Evolutionary conservation across 345 rosid genomes (phyloP), one percentile per base, ranked within the genome.

Genomic region (Lepidium didymum): DNA sequence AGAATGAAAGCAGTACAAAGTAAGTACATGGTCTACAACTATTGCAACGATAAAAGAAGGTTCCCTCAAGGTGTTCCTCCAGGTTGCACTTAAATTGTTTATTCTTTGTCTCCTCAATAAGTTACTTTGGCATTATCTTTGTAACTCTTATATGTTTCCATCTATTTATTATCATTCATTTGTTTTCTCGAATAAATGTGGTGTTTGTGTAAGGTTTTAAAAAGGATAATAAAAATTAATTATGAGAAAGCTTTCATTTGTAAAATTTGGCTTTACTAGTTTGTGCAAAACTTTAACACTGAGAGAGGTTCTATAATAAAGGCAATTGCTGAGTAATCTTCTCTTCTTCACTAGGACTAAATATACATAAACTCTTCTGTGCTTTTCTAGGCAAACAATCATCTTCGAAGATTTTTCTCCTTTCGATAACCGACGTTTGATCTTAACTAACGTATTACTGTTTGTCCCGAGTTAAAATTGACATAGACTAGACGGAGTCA

Each of bases 1-100:
- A 75, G 62, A 66, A 52, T 79, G 67, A 62, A 69, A 54, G 81
- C 82, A 81, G 87, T 75, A 41, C 85, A 79, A 23, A 49, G 79
- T 11, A 79, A 81, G 10, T 79, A 81, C 76, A 83, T 79, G 85
- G 60, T 85, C 1, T 85, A 83, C 44, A 72, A 85, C 69, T 83
- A 73, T 33, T 73, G 87, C 64, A 76, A 50, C 1, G 84, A 85
- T 51, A 36, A 15, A 9, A 76, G 41, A n/a, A 78, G 87, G 58
- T 85, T 83, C 42, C 78, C 90, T 14, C 74, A 27, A 61, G 87
- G 86, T 42, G 70, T 73, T 31, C 90, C 87, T 36, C 18, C 59
- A 2, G 87, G 72, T 54, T 83, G 90, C 58, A 58, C 34, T 42
- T 73, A 51, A 29, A 64, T 18, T 8, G 29, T 52, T 44, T 4